Evolutionary conservation across 768 basidiomycete species (phyloP).

Genomic region (Collybia sp.): DNA sequence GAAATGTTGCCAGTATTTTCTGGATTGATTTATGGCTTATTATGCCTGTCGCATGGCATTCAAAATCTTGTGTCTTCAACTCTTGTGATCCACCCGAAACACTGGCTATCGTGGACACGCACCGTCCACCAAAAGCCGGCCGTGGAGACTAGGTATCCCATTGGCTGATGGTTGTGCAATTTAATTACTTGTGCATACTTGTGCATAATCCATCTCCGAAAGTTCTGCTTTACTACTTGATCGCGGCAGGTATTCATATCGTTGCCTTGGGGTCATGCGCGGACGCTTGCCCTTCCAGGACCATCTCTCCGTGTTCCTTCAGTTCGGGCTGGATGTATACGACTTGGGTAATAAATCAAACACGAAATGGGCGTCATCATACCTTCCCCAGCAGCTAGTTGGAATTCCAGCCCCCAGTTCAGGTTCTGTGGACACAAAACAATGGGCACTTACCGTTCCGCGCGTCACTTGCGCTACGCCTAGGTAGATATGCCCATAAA

Average conservation of each 20-base stretch:
- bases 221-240: no score
- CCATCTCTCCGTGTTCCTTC: constrained; percentile 48
- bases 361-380: neutral
- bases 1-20: no score
- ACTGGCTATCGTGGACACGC: no score
- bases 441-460: constrained; percentile 27
- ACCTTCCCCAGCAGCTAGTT: constrained; percentile 27
- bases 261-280: constrained; percentile 18
- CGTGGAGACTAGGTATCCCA: no score
- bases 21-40: no score
- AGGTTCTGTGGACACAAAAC: neutral
- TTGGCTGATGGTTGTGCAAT: no score
- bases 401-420: neutral
- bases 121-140: no score
- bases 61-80: no score
- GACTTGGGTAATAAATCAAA: neutral
- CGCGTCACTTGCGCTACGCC: constrained; percentile 28
- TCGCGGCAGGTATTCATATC: neutral
- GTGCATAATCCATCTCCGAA: no score
- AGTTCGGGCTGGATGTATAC: constrained; percentile 22
- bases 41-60: no score
- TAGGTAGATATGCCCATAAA: neutral
- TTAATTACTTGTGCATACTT: no score
- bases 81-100: no score
- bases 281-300: constrained; percentile 42